Evolutionary conservation across 768 basidiomycete genomes (phyloP).

Genomic region (Suillus weaverae): DNA sequence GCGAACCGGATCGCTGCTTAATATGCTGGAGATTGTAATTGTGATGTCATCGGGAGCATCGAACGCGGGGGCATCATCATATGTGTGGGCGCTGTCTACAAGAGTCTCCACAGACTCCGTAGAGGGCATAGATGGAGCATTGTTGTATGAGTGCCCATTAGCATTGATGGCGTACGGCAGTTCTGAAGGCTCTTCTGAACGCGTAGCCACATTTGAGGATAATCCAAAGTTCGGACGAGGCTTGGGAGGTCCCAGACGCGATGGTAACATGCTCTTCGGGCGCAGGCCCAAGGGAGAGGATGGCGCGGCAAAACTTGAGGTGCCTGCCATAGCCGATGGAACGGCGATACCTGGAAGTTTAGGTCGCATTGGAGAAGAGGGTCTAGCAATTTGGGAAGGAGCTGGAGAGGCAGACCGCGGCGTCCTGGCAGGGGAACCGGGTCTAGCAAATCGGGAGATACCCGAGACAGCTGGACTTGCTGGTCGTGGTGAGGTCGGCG

Average conservation of each 20-base stretch:
- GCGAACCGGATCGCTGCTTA: conserved; percentile 80
- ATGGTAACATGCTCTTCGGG: conserved; percentile 72
- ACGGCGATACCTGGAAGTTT: conserved; percentile 40
- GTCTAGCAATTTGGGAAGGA: conserved; percentile 39
- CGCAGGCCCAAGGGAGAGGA: conserved; percentile 43
- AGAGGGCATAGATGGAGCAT: conserved; percentile 19
- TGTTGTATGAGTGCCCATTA: conserved; percentile 18
- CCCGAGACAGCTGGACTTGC: conserved; percentile 45
- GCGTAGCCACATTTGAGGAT: conserved; percentile 24
- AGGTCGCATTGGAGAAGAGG: conserved; percentile 51
- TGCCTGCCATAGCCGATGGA: conserved; percentile 13
- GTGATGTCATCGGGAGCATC: conserved; percentile 59
- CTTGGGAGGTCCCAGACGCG: conserved; percentile 69
- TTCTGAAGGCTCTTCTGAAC: conserved; percentile 32
- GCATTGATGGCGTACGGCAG: conserved; percentile 26
- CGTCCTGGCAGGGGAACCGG: conserved; percentile 41
- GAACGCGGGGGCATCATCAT: conserved; percentile 20
- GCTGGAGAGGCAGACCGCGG: conserved; percentile 39
- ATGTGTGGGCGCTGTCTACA: conserved; percentile 32
- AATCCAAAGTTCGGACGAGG: conserved; percentile 37
- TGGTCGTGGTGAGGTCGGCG: conserved; percentile 51
- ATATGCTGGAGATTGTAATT: conserved; percentile 82
- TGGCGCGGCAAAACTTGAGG: conserved; percentile 30
- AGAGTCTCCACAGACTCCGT: conserved; percentile 33
- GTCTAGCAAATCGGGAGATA: conserved; percentile 42